Evolutionary conservation across 805 yeast genomes (phyloP), one percentile per base, ranked within the genome.

Genomic region (Metschnikowia matae): DNA sequence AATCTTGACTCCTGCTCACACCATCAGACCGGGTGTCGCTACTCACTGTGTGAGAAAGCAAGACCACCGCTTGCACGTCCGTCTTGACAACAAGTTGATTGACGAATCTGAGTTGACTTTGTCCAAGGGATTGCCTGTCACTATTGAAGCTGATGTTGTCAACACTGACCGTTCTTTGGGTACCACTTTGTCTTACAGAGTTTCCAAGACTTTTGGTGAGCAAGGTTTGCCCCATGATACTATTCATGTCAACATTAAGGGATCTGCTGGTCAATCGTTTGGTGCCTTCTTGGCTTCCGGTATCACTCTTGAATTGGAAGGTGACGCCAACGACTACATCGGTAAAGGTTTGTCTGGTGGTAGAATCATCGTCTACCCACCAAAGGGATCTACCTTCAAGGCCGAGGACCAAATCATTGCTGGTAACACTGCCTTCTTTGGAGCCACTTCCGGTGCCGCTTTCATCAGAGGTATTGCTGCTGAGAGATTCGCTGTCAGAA

Each of bases 281-380:
- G 99, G 99, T 75, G 99, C 98, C 2, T 92, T 89, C 78, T 79
- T 94, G 62, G 96, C 98, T 44, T 85, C 96, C 5, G 99, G 99
- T 76, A 84, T 92, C 55, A 94, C 98, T 10, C 82, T 92, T 64
- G 96, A 89, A 68, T 78, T 92, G 57, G 96, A 89, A 74, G 99
- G 99, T 77, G 99, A 92, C 71, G 89, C 97, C 59, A 92, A 92
- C 67, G 99, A 92, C 75, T 92, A 94, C 70, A 96, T 94, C 57
- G 99, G 98, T 59, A 92, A 92, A 74, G 97, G 98, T 60, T 77
- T 92, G 52, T 87, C 96, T 54, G 99, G 99, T 63, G 99, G 99
- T 69, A 82, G 96, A 62, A 66, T 92, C 53, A 82, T 91, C 62
- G 89, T 94, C 54, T 92, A 85, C 71, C 99, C 99, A 52, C 97